Evolutionary conservation across 495 filamentous ascomycete genomes (phyloP), one percentile per base, ranked within the genome.

Genomic region (Astrothelium macrocarpum): DNA sequence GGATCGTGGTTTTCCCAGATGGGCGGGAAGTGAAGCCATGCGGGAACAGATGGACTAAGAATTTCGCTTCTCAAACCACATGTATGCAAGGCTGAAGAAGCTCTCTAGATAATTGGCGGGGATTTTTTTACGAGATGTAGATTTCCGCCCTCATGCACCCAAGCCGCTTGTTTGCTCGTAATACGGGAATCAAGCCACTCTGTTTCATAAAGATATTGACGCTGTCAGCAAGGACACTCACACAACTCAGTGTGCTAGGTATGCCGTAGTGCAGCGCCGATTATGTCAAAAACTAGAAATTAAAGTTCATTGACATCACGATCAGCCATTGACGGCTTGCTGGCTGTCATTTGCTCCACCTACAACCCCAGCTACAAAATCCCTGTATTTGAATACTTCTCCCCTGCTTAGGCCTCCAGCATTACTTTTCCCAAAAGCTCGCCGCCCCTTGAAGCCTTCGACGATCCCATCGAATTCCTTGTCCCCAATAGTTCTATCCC

Each of bases 381-480:
- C 89, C 66, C 84, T 78, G 72, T 90, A 93, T 72, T 81, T 79
- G 68, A 92, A 93, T 0, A 91, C 88, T 63, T 92, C 89, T 4
- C 86, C 89, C 61, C 63, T 70, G 45, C 60, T 64, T n/a, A 61
- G 58, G 42, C 56, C 67, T 20, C 69, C 60, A 80, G 76, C 68
- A 77, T 79, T 58, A 59, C 70, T 59, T 78, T 82, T 84, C 56
- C 79, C 81, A 73, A 96, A 95, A 0, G 87, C 88, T 66, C 88
- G 81, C 60, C 90, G 81, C 2, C 89, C 90, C 28, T 84, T 88
- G 75, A 97, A 98, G 0, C 90, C 92, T 64, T 78, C 84, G 64
- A 98, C 75, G 18, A 95, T 86, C 70, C 84, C 85, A 69, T 96
- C 91, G 18, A 97, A 82, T 70, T 97, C 90, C 60, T 81, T 72